Base-by-base conservation (phyloP, 441 rosid genomes). In the Adansonia gregorii region DNA sequence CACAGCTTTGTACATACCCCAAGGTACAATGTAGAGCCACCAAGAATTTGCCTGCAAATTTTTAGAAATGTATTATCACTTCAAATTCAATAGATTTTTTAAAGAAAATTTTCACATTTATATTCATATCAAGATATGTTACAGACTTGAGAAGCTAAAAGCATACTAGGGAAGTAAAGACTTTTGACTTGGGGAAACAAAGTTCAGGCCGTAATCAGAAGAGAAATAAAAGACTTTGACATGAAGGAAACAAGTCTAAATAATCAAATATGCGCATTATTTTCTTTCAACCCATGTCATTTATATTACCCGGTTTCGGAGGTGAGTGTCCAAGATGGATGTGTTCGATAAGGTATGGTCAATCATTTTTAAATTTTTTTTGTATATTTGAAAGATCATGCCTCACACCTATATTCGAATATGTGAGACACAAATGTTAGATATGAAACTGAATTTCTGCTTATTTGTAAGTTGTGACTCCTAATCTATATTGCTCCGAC, bases 21-120 rank as follows among this genome's bases (percentile, higher is more conserved):
- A 84, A 10, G 87, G 87, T 41, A 85, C 87, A 15, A 78, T 72
- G 51, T 85, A 85, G 15, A 87, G 86, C 89, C 87, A 86, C 27
- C 10, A 55, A 3, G 87, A 87, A 69, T 81, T 9, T 5, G 87
- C 86, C 86, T 81, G 77, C 65, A 76, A 24, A 24, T 22, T 17
- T 45, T 22, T 71, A 52, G 48, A 22, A 15, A 35, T 11, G 10
- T 17, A 4, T 14, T 0, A 1, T 51, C 14, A 14, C 7, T 51
- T 22, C 6, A 17, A 64, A 1, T 64, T 2, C 19, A 14, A 61
- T 8, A 24, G n/a, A 27, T 12, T 15, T 14, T 64, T 35, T 35
- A 64, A 64, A 4, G 39, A 24, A 22, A 22, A 60, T 8, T 9
- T 22, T 22, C 72, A 67, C 51, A 48, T 41, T 17, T 2, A 67